phyloP scores from a whole-genome alignment of 2,329 filamentous ascomycete species.

The Magnaporthiopsis poae region DNA sequence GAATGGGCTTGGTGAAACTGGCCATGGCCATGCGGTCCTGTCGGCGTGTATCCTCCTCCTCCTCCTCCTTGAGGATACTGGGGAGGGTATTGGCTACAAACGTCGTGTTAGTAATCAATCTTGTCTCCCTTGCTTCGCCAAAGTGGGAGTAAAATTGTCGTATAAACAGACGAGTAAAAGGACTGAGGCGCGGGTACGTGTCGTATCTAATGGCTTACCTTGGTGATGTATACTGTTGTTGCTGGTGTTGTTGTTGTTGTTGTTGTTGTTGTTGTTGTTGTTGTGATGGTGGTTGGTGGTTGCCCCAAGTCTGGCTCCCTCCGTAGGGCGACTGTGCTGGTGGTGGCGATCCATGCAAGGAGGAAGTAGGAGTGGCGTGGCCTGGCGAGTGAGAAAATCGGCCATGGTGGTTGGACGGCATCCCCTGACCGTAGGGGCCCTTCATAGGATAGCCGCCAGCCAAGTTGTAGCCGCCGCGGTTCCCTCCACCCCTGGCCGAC shows the following conservation, averaged over 20 bases:
- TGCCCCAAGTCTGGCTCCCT: constrained; percentile 28
- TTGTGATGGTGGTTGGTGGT: constrained; percentile 14
- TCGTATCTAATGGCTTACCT: constrained; percentile 25
- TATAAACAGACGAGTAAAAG: neutral
- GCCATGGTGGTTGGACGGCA: constrained; percentile 20
- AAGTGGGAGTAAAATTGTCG: neutral
- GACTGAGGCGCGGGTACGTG: too few species aligned
- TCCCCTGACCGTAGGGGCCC: constrained; percentile 21
- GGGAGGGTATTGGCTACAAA: constrained; percentile 50
- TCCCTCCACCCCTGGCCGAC: constrained; percentile 32
- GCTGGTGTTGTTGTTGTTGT: neutral
- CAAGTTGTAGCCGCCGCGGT: constrained; percentile 28
- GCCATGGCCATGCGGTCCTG: constrained; percentile 41
- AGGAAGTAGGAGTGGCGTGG: constrained; percentile 31
- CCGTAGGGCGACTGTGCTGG: constrained; percentile 33
- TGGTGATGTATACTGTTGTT: constrained; percentile 27
- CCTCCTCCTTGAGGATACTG: constrained; percentile 42
- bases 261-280: constrained; percentile 13
- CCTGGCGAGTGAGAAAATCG: constrained; percentile 30
- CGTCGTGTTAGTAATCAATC: neutral
- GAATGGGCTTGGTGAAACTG: constrained; percentile 42
- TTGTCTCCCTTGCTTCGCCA: neutral
- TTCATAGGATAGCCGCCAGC: constrained; percentile 26
- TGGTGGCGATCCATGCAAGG: constrained; percentile 35
- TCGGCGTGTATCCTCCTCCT: constrained; percentile 41